These are phyloP conservation scores for Syzygium grande DNA, from an alignment of 345 rosid genomes.

Conservation along the genomic window DNA sequence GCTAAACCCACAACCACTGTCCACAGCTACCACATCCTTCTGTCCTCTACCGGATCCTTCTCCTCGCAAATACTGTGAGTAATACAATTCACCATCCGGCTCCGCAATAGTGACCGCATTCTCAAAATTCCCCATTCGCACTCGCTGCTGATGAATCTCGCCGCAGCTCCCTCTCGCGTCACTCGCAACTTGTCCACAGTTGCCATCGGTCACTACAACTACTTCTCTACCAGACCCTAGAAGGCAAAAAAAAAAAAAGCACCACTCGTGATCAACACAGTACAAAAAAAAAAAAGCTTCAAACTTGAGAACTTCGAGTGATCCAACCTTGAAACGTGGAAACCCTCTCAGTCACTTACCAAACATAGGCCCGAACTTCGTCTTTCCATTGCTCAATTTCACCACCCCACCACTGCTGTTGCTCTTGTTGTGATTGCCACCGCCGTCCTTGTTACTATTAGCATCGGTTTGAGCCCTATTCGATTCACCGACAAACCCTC, in stretches of 20 bases:
- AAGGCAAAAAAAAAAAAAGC: not conserved
- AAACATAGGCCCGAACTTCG: not conserved
- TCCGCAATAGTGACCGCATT: constrained; percentile 38
- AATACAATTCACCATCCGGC: constrained; percentile 44
- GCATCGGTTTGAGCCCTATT: not conserved
- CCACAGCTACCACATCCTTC: constrained; percentile 36
- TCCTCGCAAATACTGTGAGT: constrained; percentile 36
- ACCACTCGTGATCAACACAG: not conserved
- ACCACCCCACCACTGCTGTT: not conserved
- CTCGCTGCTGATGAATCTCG: constrained; percentile 10
- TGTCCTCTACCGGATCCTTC: constrained; percentile 40
- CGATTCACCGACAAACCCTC: not conserved
- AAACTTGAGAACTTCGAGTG: not conserved
- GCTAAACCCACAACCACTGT: constrained; percentile 52
- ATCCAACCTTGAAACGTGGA: not conserved
- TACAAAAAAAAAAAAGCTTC: not conserved
- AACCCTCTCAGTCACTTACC: not conserved
- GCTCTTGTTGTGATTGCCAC: not conserved
- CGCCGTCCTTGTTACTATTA: not conserved
- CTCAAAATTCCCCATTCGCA: constrained; percentile 16
- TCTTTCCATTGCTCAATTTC: not conserved
- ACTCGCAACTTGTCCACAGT: constrained; percentile 14
- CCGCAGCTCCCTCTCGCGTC: not conserved
- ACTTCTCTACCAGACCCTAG: constrained; percentile 18
- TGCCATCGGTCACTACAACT: constrained; percentile 35